These are phyloP conservation scores for Eremochloa ophiuroides DNA, from an alignment of 176 grass and related monocot species.

Conservation along the genomic window DNA sequence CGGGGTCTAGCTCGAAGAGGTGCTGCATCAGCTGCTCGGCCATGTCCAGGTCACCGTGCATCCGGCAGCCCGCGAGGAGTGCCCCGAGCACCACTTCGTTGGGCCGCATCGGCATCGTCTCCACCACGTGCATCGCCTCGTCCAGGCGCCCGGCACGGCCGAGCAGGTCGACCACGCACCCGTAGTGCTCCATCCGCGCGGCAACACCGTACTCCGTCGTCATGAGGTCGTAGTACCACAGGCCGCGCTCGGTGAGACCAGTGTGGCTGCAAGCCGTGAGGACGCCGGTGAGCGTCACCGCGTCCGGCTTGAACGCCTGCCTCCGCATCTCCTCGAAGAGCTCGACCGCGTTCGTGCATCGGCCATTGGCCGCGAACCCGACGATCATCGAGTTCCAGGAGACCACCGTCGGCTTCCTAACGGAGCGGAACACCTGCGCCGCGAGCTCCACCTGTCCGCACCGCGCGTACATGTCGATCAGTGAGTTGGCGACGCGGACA, in stretches of 20 bases:
- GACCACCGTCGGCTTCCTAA: conserved; percentile 47
- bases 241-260: conserved; percentile 42
- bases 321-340: conserved; percentile 58
- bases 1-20: conserved; percentile 58
- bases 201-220: conserved; percentile 27
- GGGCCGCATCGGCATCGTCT: conserved; percentile 46
- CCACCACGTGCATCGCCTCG: conserved; percentile 41
- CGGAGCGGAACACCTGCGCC: conserved; percentile 46
- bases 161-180: conserved; percentile 73
- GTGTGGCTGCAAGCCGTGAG: conserved; percentile 65
- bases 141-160: conserved; percentile 52
- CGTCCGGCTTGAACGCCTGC: conserved; percentile 47
- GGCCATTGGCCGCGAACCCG: conserved; percentile 42
- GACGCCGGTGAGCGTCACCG: conserved; percentile 58
- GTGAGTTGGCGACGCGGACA: conserved; percentile 47
- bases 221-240: conserved; percentile 49
- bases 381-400: conserved; percentile 67
- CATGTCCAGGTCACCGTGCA: conserved; percentile 41
- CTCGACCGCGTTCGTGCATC: conserved; percentile 33
- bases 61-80: conserved; percentile 56
- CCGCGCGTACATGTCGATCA: conserved; percentile 72
- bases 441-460: conserved; percentile 48
- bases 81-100: conserved; percentile 77
- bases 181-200: conserved; percentile 58
- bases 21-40: conserved; percentile 58